Conservation (phyloP, 352 stramenopile genomes). For the Globisporangium okanoganense region DNA sequence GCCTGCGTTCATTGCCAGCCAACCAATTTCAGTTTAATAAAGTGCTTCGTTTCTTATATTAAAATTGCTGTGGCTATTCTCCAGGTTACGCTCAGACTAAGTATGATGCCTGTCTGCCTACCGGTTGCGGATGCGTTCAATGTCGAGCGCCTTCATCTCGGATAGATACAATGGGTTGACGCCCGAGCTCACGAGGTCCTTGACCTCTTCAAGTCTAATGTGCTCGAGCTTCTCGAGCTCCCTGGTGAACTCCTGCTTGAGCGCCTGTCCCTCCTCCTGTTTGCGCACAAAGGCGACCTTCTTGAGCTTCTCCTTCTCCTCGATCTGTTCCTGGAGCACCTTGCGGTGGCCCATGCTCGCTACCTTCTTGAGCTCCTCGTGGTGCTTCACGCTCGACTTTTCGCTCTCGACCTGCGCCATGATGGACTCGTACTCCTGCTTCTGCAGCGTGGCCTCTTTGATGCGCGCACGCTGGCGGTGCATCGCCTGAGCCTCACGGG, state of each 20-base stretch:
- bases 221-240: conserved; percentile 88
- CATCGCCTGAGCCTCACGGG: conserved; percentile 62
- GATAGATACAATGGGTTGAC: conserved; percentile 90
- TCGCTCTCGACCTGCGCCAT: conserved; percentile 79
- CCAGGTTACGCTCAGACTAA: too few species aligned
- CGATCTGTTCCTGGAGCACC: conserved; percentile 89
- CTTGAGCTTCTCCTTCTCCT: conserved; percentile 75
- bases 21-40: not conserved
- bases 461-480: conserved; percentile 68
- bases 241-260: conserved; percentile 69
- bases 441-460: conserved; percentile 78
- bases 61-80: not conserved
- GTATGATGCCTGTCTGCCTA: conserved; percentile 10
- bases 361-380: conserved; percentile 66
- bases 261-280: conserved; percentile 60
- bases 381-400: conserved; percentile 43
- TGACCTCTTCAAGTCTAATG: conserved; percentile 87
- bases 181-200: conserved; percentile 80
- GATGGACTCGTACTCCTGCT: conserved; percentile 88
- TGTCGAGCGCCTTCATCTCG: conserved; percentile 91
- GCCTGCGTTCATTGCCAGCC: not conserved
- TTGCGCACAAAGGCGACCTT: conserved; percentile 70
- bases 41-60: not conserved
- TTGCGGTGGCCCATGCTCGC: conserved; percentile 64
- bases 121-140: conserved; percentile 59